Evolutionary conservation across 768 basidiomycete genomes (phyloP), one percentile per base, ranked within the genome.

Genomic region (Polyporus arcularius): DNA sequence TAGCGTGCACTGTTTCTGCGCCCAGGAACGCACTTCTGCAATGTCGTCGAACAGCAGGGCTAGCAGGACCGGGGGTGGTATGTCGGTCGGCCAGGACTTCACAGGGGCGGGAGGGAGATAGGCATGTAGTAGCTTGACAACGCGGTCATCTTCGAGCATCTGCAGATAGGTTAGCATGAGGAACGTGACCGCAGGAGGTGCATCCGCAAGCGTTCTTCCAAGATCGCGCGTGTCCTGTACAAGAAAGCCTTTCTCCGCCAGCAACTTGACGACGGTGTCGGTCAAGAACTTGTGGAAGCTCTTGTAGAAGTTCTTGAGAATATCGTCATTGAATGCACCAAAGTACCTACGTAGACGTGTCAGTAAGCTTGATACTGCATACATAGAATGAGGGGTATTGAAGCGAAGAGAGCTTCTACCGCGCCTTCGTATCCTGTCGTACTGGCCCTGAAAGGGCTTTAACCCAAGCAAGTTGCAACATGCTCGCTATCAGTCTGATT

Each of bases 281-380:
- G 83, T 72, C 67, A 94, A 88, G 86, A 90, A 94, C 38, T 75
- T 72, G 57, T 88, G 85, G 48, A 93, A 85, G 26, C 72, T 81
- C 16, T 65, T 63, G 68, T 86, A 89, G 71, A 96, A 95, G 39
- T 72, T 73, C 18, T 74, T 71, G 53, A 89, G 69, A 40, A 82
- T 73, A 18, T 77, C 70, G 1, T 78, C 76, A 1, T 77, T 67
- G 71, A 89, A 94, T 2, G 85, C 85, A 14, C 83, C 86, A 65
- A 95, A 86, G 72, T 89, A 95, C 57, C 92, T 95, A 62, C 30
- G 60, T 12, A 30, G 4, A 39, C 1, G 11, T 35, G 35, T 35
- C 6, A 35, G 35, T 35, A 35, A 35, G 35, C 35, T 35, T 35
- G 6, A 6, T 11, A 35, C 35, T 35, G 35, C 35, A 26, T 26